Percentiles rank a stretch among this genome's conserved stretches.
These are phyloP conservation scores for Anisodus acutangulus DNA, from an alignment of 257 asterid genomes.

Conservation along the genomic window DNA sequence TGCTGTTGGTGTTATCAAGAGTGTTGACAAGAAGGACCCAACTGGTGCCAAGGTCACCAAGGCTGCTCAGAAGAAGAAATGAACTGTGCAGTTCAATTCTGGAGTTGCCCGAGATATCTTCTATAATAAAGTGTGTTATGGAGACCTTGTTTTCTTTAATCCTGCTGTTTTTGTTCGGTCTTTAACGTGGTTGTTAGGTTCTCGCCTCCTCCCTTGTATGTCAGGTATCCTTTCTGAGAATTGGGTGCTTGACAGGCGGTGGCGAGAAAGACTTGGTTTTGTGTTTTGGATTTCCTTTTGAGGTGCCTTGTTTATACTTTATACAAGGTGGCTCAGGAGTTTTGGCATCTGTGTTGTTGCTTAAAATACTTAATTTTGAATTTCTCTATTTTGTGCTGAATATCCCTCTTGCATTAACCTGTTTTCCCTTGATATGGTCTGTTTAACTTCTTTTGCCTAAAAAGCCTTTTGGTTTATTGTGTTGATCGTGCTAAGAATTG, in stretches of 20 bases:
- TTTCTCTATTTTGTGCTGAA: neutral
- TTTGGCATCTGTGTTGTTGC: neutral
- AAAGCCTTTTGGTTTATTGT: no score
- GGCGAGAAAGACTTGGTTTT: conserved; percentile 29
- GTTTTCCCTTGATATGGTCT: no score
- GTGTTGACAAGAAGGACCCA: conserved; percentile 76
- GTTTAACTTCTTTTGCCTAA: no score
- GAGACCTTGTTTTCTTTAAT: neutral
- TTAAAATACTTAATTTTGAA: neutral
- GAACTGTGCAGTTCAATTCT: conserved; percentile 39
- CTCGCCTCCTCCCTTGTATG: conserved; percentile 39
- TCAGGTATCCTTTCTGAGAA: conserved; percentile 42
- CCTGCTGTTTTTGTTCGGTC: neutral
- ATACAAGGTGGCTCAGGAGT: conserved; percentile 26
- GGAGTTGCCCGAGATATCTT: neutral
- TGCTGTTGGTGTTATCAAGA: conserved; percentile 77
- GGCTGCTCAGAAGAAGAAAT: conserved; percentile 83
- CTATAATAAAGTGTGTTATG: conserved; percentile 29
- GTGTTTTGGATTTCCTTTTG: conserved; percentile 10
- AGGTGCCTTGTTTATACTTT: conserved; percentile 26
- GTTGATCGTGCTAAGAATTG: no score
- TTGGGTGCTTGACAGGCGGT: conserved; percentile 56
- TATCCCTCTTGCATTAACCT: neutral
- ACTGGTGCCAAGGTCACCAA: conserved; percentile 76
- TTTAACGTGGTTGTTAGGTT: conserved; percentile 26